Base-by-base conservation (phyloP, 805 yeast species). In the Candida arabinofermentans region DNA sequence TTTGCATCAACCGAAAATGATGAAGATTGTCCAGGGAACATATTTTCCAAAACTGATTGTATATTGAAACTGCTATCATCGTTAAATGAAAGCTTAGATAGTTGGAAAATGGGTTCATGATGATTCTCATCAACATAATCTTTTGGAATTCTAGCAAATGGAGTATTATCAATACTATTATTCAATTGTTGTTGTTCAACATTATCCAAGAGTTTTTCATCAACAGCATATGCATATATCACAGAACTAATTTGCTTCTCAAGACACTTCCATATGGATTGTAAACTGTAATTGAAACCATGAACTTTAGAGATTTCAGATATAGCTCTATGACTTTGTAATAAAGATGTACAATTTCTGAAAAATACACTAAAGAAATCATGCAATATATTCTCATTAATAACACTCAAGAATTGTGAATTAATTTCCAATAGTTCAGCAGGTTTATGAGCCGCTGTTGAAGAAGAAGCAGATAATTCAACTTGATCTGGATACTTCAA, bases 351-450 rank as follows among this genome's bases (percentile, higher is more conserved):
- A 39, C 79, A 61, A 57, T 79, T 81, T 23, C 77, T 67, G 53
- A 84, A 88, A n/a, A 87, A 69, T 8, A 79, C 70, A 60, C 85
- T 78, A 48, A 85, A 83, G 31, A 88, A 70, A 47, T 86, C 88
- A 48, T 81, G 78, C 24, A 89, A 63, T 1, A 86, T 71, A 0
- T 73, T 59, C 0, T 66, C 54, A 46, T 21, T 57, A 53, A 27
- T 65, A 46, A 42, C 65, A 64, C 41, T 47, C 27, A 49, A 33
- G 3, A 44, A 33, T 13, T 22, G 24, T 6, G 35, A n/a, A 14
- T 13, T 33, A 5, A 33, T 21, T n/a, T 19, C 55, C 9, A 53
- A 44, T 16, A 49, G 4, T 31, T 44, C 44, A 5, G 42, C 14
- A n/a, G 37, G 19, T 18, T 44, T 46, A 16, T 27, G 24, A 27